phyloP scores from a whole-genome alignment of 495 filamentous ascomycete species.

The Penicillium soppii region DNA sequence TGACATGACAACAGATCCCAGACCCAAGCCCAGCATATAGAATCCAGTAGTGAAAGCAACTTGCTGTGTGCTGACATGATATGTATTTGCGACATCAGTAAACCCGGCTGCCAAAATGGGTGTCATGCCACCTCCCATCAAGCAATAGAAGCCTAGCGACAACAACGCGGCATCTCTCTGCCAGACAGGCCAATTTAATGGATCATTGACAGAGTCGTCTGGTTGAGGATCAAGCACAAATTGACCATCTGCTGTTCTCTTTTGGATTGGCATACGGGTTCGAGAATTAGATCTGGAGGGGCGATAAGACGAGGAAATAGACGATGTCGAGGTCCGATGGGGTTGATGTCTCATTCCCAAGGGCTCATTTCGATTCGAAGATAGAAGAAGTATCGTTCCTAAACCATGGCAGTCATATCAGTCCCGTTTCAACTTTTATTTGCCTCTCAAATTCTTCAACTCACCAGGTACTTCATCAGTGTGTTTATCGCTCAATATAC shows the following conservation, averaged over 20 bases:
- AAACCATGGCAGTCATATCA: constrained; percentile 4
- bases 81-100: constrained; percentile 70
- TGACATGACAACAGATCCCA: constrained; percentile 80
- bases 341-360: constrained; percentile 75
- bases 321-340: constrained; percentile 74
- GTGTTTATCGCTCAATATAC: constrained; percentile 75
- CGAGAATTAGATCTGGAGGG: constrained; percentile 35
- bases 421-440: not conserved
- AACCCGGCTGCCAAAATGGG: constrained; percentile 91
- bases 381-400: constrained; percentile 82
- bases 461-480: constrained; percentile 92
- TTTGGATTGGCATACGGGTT: constrained; percentile 51
- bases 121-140: constrained; percentile 92
- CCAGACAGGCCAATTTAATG: constrained; percentile 88
- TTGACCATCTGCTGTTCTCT: constrained; percentile 76
- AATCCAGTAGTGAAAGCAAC: constrained; percentile 91
- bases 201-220: constrained; percentile 87
- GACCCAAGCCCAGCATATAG: constrained; percentile 91
- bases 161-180: constrained; percentile 78
- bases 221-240: constrained; percentile 93
- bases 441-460: constrained; percentile 14
- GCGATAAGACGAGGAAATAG: constrained; percentile 60
- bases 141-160: constrained; percentile 85
- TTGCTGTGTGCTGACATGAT: constrained; percentile 64
- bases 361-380: constrained; percentile 75